These are phyloP conservation scores for Russula lepida DNA, from an alignment of 768 basidiomycete species.

Conservation along the genomic window DNA sequence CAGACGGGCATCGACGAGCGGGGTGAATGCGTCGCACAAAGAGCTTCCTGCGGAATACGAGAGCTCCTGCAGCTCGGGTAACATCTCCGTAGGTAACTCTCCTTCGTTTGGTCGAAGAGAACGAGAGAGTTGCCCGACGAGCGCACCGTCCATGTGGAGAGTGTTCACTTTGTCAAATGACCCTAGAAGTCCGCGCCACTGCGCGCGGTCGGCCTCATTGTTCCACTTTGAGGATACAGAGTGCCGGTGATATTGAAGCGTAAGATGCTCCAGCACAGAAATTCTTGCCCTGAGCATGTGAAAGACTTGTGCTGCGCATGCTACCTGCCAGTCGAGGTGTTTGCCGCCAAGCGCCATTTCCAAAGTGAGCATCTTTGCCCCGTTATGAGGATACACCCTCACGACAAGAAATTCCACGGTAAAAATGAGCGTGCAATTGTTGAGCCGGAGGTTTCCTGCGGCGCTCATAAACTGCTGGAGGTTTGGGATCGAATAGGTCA, in stretches of 20 bases:
- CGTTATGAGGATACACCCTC: not conserved
- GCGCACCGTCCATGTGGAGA: not conserved
- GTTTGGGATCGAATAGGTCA: not conserved
- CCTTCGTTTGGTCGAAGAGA: not conserved
- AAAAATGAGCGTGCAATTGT: not conserved
- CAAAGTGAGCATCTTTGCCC: not conserved
- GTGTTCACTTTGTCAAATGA: not conserved
- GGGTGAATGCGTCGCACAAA: not conserved
- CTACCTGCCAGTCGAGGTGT: not conserved
- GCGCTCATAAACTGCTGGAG: not conserved
- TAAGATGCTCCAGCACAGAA: not conserved
- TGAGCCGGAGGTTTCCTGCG: not conserved
- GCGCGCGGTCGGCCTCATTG: not conserved
- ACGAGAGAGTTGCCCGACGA: not conserved
- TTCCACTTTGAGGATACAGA: not conserved
- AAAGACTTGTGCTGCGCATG: not conserved
- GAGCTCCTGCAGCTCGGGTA: not conserved
- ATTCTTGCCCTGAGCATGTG: not conserved
- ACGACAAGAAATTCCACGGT: not conserved
- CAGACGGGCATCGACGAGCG: not conserved
- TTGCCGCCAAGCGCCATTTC: not conserved
- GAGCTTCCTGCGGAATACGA: not conserved
- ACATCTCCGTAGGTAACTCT: not conserved
- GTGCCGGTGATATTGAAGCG: not conserved
- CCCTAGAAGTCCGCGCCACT: not conserved